These are phyloP conservation scores for Sporothrix pseudoabietina DNA, from an alignment of 2,329 filamentous ascomycete genomes.

Conservation along the genomic window DNA sequence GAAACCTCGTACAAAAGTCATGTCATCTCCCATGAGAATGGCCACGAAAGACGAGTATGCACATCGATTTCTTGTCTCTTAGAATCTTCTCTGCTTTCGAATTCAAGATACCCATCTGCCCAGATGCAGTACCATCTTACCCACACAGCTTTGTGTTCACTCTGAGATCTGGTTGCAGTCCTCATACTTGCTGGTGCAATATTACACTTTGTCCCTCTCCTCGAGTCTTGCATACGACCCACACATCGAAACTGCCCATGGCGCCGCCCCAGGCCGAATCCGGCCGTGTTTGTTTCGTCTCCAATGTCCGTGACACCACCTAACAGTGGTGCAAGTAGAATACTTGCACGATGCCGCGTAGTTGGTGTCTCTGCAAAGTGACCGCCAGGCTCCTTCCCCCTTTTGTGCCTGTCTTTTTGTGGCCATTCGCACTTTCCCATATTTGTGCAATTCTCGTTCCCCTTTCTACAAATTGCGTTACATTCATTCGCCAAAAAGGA, in stretches of 20 bases:
- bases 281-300: constrained; percentile 30
- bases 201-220: not conserved
- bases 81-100: not conserved
- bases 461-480: constrained; percentile 15
- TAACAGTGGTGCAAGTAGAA: not conserved
- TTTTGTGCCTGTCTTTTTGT: not conserved
- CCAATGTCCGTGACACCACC: constrained; percentile 27
- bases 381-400: constrained; percentile 11
- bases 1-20: not conserved
- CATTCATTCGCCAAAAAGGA: constrained; percentile 16
- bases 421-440: not conserved
- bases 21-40: not conserved
- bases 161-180: not conserved
- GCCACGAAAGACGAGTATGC: not conserved
- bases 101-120: not conserved
- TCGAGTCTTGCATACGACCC: constrained; percentile 15
- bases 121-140: not conserved
- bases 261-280: constrained; percentile 20
- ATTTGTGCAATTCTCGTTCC: constrained; percentile 1
- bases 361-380: not conserved
- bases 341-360: not conserved
- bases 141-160: not conserved
- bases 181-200: not conserved
- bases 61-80: not conserved
- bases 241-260: not conserved